These are phyloP conservation scores for Mycena chlorophos DNA, from an alignment of 768 basidiomycete species.

Conservation along the genomic window DNA sequence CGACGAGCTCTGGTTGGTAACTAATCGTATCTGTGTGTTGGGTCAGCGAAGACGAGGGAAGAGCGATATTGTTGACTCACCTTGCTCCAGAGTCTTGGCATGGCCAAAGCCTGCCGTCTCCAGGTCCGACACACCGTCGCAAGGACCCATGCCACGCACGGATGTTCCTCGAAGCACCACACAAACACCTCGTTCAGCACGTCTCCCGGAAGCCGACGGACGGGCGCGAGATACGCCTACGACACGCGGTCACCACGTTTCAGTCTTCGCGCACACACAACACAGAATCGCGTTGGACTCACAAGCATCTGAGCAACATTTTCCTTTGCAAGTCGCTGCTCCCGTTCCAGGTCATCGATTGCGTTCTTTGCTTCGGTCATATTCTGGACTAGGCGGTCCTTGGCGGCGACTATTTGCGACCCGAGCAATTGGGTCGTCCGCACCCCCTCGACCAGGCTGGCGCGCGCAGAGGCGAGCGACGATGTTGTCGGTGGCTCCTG, in stretches of 20 bases:
- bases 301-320: conserved; percentile 43
- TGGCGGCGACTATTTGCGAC: conserved; percentile 51
- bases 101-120: conserved; percentile 63
- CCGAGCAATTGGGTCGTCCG: conserved; percentile 30
- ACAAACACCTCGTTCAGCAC: conserved; percentile 73
- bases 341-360: conserved; percentile 55
- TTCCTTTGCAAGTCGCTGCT: conserved; percentile 50
- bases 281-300: too few relatives aligned
- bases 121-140: conserved; percentile 67
- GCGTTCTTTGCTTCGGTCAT: conserved; percentile 52
- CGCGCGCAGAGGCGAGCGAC: conserved; percentile 11
- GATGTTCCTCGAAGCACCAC: conserved; percentile 65
- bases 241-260: conserved; percentile 19
- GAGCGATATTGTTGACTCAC: conserved; percentile 40
- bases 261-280: background rate
- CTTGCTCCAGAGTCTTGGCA: conserved; percentile 78
- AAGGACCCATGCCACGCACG: conserved; percentile 77
- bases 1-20: conserved; percentile 67
- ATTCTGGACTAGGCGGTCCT: conserved; percentile 58
- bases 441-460: conserved; percentile 21
- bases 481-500: conserved; percentile 12
- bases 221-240: conserved; percentile 70
- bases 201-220: conserved; percentile 69
- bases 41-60: conserved; percentile 18
- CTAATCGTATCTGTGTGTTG: conserved; percentile 65